Evolutionary conservation across 139 green algal species (phyloP).

Genomic region (Coelastrella sp.): DNA sequence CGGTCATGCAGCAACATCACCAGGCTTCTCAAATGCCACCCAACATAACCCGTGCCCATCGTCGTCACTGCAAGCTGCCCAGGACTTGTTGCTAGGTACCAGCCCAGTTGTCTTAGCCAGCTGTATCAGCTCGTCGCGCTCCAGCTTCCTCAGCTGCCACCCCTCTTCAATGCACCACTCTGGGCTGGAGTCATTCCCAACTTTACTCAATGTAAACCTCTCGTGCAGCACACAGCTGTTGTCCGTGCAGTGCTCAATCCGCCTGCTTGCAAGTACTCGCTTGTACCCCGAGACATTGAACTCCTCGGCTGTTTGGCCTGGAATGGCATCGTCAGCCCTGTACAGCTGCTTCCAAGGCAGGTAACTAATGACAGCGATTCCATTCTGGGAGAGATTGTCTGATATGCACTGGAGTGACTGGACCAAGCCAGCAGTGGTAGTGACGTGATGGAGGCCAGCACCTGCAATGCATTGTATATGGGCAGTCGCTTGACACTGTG

Average conservation of each 20-base stretch:
- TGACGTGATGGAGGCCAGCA: background rate
- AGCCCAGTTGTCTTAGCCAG: background rate
- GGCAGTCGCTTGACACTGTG: too few species aligned
- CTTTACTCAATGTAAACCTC: background rate
- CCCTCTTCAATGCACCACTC: background rate
- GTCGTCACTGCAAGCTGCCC: too few species aligned
- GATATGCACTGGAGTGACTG: background rate
- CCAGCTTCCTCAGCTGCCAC: background rate
- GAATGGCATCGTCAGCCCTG: background rate
- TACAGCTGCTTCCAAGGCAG: background rate
- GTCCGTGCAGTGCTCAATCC: too few species aligned
- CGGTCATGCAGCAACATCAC: too few species aligned
- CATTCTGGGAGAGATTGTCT: background rate
- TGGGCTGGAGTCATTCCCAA: background rate
- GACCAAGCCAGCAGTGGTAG: background rate
- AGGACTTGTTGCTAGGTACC: too few species aligned
- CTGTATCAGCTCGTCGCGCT: background rate
- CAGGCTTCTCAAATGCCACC: too few species aligned
- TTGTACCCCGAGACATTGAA: background rate
- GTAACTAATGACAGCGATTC: background rate
- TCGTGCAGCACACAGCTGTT: background rate
- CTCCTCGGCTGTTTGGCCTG: background rate
- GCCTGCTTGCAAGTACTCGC: background rate
- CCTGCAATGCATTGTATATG: too few species aligned
- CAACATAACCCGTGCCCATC: too few species aligned